Base-by-base conservation (phyloP, 306 rosid species). In the Datisca glomerata region DNA sequence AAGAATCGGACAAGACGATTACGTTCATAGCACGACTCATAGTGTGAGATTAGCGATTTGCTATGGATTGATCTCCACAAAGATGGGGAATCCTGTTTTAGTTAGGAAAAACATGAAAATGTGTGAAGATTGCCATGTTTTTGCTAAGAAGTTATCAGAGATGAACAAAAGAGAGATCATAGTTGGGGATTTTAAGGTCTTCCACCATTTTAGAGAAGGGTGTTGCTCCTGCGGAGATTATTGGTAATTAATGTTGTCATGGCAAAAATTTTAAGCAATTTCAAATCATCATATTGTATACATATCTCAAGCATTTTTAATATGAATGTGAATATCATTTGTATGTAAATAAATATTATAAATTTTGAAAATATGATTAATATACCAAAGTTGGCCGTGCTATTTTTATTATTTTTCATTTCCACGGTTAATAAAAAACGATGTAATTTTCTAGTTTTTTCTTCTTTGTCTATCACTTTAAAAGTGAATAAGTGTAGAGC, bases 1-100 rank as follows among this genome's bases (percentile, higher is more conserved):
- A 43, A 65, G 51, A 35, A 41, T 20, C 10, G 62, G 51, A 22
- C 65, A 59, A 22, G 43, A 46, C 18, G 57, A 24, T 32, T 55
- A 18, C 46, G 47, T 56, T 48, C 47, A 24, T 21, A 14, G 59
- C 2, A 60, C 53, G 56, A 43, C 47, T 47, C 86, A 78, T 43
- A 49, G 81, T 20, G 73, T 78, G 36, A 66, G 73, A 66, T 57
- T 73, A 68, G 81, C 86, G 23, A 43, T 70, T 40, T 70, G 73
- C 63, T 73, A 56, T 14, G 81, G 79, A 13, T 40, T 78, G 51
- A 78, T 78, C 55, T 63, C 81, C 41, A 51, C 71, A 3, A 50
- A 59, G 23, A 40, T 78, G 41, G 67, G 79, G 50, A 45, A 35
- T 54, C 76, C 79, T 21, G 63, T 78, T 32, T 40, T 73, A 16